phyloP scores from a whole-genome alignment of 169 alveolate genomes.

The Plasmodium falciparum region DNA sequence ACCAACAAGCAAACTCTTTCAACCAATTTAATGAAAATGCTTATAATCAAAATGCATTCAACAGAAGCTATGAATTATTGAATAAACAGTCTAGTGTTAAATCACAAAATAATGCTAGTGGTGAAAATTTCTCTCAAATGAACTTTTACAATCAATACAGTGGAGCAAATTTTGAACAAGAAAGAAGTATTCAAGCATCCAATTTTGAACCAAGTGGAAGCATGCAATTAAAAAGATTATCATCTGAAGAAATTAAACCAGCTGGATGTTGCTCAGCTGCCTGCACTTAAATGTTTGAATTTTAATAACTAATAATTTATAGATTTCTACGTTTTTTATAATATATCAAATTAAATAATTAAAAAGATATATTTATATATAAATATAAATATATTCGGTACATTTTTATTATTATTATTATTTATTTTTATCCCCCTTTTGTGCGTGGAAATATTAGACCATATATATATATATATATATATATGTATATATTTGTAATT shows the following conservation, averaged over 20 bases:
- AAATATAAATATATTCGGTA: neutral
- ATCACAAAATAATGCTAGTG: slow-evolving; percentile 30
- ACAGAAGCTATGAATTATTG: slow-evolving; percentile 30
- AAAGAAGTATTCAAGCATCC: slow-evolving; percentile 44
- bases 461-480: slow-evolving; percentile 1
- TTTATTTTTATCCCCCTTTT: neutral
- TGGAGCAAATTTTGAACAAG: slow-evolving; percentile 31
- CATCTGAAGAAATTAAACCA: slow-evolving; percentile 74
- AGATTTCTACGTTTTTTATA: neutral
- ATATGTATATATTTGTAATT: slow-evolving; percentile 1
- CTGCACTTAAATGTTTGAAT: slow-evolving; percentile 24
- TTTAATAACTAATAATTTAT: neutral
- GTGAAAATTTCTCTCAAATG: slow-evolving; percentile 62
- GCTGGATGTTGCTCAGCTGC: slow-evolving; percentile 66
- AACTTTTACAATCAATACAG: slow-evolving; percentile 40
- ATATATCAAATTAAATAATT: slow-evolving; percentile 8
- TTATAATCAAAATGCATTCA: slow-evolving; percentile 52
- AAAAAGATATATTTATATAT: neutral
- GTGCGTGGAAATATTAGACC: neutral
- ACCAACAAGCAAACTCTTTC: slow-evolving; percentile 41
- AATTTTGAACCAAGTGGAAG: slow-evolving; percentile 46
- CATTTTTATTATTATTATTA: neutral
- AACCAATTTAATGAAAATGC: slow-evolving; percentile 59
- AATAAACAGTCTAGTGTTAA: slow-evolving; percentile 32
- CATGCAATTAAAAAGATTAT: slow-evolving; percentile 61